These are phyloP conservation scores for Miamiensis avidus DNA, from an alignment of 169 alveolate genomes.

Conservation along the genomic window DNA sequence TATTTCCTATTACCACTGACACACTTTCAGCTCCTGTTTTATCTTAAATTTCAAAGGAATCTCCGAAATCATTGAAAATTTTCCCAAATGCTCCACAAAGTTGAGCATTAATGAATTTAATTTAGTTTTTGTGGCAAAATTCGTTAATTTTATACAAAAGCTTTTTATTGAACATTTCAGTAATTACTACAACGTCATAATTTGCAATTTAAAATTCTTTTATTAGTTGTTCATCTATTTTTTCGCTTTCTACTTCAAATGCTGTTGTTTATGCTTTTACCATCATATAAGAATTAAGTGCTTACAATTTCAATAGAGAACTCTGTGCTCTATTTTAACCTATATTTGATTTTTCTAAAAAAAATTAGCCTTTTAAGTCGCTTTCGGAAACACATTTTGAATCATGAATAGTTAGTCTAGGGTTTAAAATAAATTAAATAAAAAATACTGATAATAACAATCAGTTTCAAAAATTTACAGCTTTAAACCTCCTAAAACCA, in stretches of 20 bases:
- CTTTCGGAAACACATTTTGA: conserved; percentile 28
- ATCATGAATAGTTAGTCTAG: conserved; percentile 70
- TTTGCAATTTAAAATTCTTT: conserved; percentile 9
- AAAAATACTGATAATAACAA: not conserved
- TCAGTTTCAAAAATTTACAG: not conserved
- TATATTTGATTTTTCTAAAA: conserved; percentile 59
- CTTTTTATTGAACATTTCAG: conserved; percentile 48
- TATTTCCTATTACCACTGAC: conserved; percentile 36
- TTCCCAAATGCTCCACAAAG: conserved; percentile 70
- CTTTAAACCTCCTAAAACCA: conserved; percentile 82
- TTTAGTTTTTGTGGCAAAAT: conserved; percentile 28
- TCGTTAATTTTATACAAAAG: conserved; percentile 35
- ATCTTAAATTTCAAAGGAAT: conserved; percentile 72
- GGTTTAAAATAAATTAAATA: no score
- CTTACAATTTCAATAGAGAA: conserved; percentile 59
- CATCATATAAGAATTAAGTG: conserved; percentile 77
- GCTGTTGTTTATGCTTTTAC: conserved; percentile 31
- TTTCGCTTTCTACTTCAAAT: conserved; percentile 32
- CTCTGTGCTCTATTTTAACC: conserved; percentile 69
- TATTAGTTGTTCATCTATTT: not conserved
- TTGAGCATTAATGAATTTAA: conserved; percentile 60
- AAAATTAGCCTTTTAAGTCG: conserved; percentile 74
- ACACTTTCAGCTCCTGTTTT: conserved; percentile 81
- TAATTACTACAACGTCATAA: conserved; percentile 56
- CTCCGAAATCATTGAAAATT: conserved; percentile 80